Evolutionary conservation across 768 basidiomycete species (phyloP), one percentile per base, ranked within the genome.

Genomic region (Tephrocybe sp.): DNA sequence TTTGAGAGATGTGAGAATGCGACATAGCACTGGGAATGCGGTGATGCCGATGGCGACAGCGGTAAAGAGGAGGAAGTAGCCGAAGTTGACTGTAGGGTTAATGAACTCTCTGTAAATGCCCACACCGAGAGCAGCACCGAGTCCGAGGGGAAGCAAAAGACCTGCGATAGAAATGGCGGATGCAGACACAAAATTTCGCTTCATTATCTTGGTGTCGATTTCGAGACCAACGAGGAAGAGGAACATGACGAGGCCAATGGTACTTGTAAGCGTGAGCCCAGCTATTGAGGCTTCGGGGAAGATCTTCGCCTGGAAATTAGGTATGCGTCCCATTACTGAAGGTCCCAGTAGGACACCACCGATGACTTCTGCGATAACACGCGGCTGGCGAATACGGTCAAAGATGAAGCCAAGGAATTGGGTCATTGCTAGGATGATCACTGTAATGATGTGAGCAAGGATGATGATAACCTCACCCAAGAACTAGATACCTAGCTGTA

Each of bases 281-380:
- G 82, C 69, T 57, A 83, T 70, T 9, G 77, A 78, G 4, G 46
- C 59, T 0, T 59, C 38, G 0, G 86, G 85, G 65, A 87, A 89
- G 54, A 89, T 85, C 32, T 65, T 60, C 7, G 67, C 41, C n/a
- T 68, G 73, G 70, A 93, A 96, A 31, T 73, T 63, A 0, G 89
- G 91, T 51, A 93, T 91, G 22, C 81, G 82, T 2, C 91, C 91
- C 78, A 91, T 82, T 9, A 88, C 79, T 0, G 81, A 75, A 1
- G 83, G 83, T 34, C 93, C 94, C 9, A 98, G 77, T 18, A 98
- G 60, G 55, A 98, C 84, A 18, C 96, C 96, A 0, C 86, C 92
- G 47, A 98, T 81, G 51, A 97, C 87, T 65, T 98, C 95, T 34
- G 93, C 84, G 44, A 97, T 92, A 52, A 98, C 95, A n/a, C 86